These are phyloP conservation scores for Grosmannia clavigera DNA, from an alignment of 2,329 filamentous ascomycete species.

Conservation along the genomic window DNA sequence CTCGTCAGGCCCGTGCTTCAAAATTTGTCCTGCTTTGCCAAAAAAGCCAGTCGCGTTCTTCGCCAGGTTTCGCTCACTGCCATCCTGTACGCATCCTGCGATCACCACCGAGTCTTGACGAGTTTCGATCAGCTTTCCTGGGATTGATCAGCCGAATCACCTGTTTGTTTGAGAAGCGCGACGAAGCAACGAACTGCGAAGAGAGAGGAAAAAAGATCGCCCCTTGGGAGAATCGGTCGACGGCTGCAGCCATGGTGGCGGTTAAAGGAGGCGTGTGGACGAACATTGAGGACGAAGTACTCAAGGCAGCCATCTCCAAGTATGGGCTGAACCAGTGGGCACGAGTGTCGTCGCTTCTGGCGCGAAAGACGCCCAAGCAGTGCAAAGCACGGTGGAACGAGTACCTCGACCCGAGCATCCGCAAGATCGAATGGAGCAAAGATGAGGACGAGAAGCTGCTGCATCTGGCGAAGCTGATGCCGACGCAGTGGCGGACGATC, in stretches of 20 bases:
- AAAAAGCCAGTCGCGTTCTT: neutral
- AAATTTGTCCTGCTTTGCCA: neutral
- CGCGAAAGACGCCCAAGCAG: slow-evolving; percentile 95
- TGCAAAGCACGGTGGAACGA: slow-evolving; percentile 98
- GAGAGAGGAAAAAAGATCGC: neutral
- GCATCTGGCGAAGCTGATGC: slow-evolving; percentile 95
- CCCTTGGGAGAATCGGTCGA: no score
- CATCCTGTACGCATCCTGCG: neutral
- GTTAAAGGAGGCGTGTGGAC: slow-evolving; percentile 67
- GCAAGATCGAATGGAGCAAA: slow-evolving; percentile 97
- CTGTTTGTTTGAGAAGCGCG: neutral
- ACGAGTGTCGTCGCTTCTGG: slow-evolving; percentile 90
- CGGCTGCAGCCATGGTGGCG: slow-evolving; percentile 46
- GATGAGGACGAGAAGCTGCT: slow-evolving; percentile 97
- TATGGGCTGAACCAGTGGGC: slow-evolving; percentile 98
- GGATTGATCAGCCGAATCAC: neutral
- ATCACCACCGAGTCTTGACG: neutral
- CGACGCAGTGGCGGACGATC: slow-evolving; percentile 97
- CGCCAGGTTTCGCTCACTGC: neutral
- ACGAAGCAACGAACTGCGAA: no score
- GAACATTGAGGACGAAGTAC: slow-evolving; percentile 83
- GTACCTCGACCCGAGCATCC: slow-evolving; percentile 95
- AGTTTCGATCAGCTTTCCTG: neutral
- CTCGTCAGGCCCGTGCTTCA: slow-evolving; percentile 6
- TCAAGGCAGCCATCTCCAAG: slow-evolving; percentile 90